Base-by-base conservation (phyloP, 345 rosid genomes). In the Capsella bursapastoris region DNA sequence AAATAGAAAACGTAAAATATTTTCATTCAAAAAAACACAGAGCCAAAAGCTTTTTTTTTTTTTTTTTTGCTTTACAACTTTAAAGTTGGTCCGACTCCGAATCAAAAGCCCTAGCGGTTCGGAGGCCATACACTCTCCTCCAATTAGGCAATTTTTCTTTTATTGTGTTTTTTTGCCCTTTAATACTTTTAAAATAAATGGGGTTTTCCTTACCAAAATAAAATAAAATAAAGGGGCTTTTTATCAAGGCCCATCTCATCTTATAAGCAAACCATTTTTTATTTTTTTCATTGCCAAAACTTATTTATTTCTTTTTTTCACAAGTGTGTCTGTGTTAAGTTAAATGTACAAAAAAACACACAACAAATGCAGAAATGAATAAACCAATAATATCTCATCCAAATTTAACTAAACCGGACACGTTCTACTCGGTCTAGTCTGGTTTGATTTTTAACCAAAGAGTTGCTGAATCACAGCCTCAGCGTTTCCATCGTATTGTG, bases 401-500 rank as follows among this genome's bases (percentile, higher is more conserved):
- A 76, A 62, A 62, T 62, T 49, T 8, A 27, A 66, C 56, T 43
- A 40, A 73, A 10, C 14, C 12, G 41, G 56, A 9, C 43, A 28
- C 27, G 52, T 44, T 40, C 73, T 50, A 55, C 59, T 59, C 22
- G 57, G 70, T 75, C 40, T 76, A 32, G 41, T 61, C 68, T 31
- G 53, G 67, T 34, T 62, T 51, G 38, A 50, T 31, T 52, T 22
- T 48, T 76, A 76, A 58, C 67, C 79, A 84, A 94, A 91, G 74
- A 91, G 79, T 81, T 88, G 93, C 81, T 91, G 93, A 66, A 94
- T 94, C 57, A 83, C 96, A 22, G 88, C 82, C 79, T 94, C 97
- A 0, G 97, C 96, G 53, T 83, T 88, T 69, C 96, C 95, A 63
- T 88, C 86, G 82, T 90, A 87, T 78, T 91, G 95, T 15, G 90